Evolutionary conservation across 2,329 filamentous ascomycete species (phyloP).

Genomic region (Aureobasidium sp.): DNA sequence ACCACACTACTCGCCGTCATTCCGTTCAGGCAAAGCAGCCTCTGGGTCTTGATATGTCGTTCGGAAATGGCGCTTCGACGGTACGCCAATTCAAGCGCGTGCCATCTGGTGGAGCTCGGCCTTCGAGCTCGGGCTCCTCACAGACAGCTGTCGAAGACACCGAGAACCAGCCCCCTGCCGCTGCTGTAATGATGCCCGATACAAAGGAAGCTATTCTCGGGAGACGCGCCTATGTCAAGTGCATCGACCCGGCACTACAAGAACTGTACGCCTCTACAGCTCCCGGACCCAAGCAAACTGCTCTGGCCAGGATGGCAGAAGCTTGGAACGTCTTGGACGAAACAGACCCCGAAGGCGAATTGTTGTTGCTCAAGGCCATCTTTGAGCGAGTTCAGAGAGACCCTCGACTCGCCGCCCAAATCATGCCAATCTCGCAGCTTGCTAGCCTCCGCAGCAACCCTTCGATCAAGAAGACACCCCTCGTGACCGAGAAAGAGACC

Average conservation of each 20-base stretch:
- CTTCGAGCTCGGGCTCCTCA: constrained; percentile 16
- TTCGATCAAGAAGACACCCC: constrained; percentile 12
- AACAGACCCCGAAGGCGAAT: constrained; percentile 82
- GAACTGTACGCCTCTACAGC: constrained; percentile 77
- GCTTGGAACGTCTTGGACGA: constrained; percentile 79
- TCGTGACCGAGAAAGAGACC: constrained; percentile 8
- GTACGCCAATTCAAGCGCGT: constrained; percentile 86
- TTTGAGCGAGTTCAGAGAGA: constrained; percentile 65
- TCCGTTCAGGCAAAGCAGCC: constrained; percentile 55
- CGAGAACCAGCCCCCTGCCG: constrained; percentile 54
- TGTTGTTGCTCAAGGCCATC: constrained; percentile 70
- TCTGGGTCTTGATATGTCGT: constrained; percentile 80
- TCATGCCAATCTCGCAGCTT: constrained; percentile 33
- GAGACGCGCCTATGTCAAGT: constrained; percentile 69
- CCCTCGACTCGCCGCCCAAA: constrained; percentile 48
- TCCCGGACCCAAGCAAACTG: constrained; percentile 60
- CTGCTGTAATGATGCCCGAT: neutral
- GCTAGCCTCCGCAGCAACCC: constrained; percentile 21
- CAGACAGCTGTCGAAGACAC: constrained; percentile 33
- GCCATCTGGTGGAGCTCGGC: constrained; percentile 36
- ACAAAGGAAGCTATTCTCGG: constrained; percentile 76
- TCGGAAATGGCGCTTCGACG: constrained; percentile 86
- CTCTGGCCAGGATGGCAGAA: constrained; percentile 71
- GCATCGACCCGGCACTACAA: constrained; percentile 72
- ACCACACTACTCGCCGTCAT: constrained; percentile 36